Conservation (phyloP, 2,329 filamentous ascomycete species). For the Huntiella decipiens region DNA sequence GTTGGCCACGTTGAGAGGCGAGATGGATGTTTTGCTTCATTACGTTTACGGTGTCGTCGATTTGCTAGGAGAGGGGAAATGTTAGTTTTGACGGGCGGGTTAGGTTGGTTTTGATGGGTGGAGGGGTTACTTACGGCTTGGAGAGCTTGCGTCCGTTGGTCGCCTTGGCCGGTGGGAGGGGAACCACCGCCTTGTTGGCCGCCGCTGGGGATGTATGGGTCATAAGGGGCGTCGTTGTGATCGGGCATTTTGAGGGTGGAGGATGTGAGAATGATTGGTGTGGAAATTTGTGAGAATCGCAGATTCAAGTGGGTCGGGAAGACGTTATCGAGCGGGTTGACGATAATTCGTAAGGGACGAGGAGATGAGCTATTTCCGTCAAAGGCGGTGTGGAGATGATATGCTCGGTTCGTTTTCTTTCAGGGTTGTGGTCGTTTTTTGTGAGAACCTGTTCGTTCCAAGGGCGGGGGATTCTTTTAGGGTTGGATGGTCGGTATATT, state of each 20-base stretch:
- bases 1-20: conserved; percentile 79
- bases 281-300: too few relatives aligned
- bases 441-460: too few relatives aligned
- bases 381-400: too few relatives aligned
- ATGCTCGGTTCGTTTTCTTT: too few relatives aligned
- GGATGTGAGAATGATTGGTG: neutral
- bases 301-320: too few relatives aligned
- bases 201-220: conserved; percentile 64
- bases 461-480: too few relatives aligned
- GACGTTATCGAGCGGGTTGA: too few relatives aligned
- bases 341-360: neutral
- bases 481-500: too few relatives aligned
- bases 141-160: conserved; percentile 42
- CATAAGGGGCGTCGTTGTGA: conserved; percentile 47
- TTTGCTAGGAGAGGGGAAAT: conserved; percentile 47
- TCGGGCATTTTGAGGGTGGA: conserved; percentile 27
- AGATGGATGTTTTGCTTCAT: conserved; percentile 98
- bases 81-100: too few relatives aligned
- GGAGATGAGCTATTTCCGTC: too few relatives aligned
- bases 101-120: neutral
- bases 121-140: conserved; percentile 51
- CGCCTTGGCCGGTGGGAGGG: conserved; percentile 27
- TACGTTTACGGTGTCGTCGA: conserved; percentile 82
- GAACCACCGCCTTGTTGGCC: conserved; percentile 20
- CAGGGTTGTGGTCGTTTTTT: too few relatives aligned